These are phyloP conservation scores for Stagonosporopsis tanaceti DNA, from an alignment of 2,329 filamentous ascomycete genomes.

Conservation along the genomic window DNA sequence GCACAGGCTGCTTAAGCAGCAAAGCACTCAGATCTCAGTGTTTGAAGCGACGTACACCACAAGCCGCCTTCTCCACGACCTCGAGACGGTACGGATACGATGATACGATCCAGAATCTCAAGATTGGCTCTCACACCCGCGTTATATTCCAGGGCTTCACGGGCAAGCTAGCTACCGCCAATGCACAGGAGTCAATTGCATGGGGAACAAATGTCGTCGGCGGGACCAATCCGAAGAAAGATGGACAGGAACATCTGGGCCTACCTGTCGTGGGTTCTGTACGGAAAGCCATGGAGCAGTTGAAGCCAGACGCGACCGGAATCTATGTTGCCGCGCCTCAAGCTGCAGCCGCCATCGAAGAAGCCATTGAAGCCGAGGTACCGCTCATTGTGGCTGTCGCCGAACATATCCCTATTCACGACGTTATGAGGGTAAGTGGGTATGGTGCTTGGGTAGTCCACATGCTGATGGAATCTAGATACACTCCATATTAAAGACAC, in stretches of 20 bases:
- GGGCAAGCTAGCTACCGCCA: conserved; percentile 73
- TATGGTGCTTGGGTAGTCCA: background rate
- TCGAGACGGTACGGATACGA: conserved; percentile 57
- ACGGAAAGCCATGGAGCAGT: conserved; percentile 70
- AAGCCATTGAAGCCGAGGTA: conserved; percentile 81
- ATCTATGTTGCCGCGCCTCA: conserved; percentile 82
- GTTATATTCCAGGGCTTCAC: conserved; percentile 78
- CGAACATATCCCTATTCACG: conserved; percentile 80
- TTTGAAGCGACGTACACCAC: conserved; percentile 14
- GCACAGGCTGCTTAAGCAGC: conserved; percentile 20
- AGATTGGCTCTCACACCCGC: conserved; percentile 70
- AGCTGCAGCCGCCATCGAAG: conserved; percentile 76
- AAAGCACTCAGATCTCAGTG: conserved; percentile 7
- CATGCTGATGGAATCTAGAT: conserved; percentile 55
- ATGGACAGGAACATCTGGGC: conserved; percentile 68
- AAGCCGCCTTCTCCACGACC: conserved; percentile 41
- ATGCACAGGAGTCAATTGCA: conserved; percentile 76
- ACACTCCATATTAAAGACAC: conserved; percentile 74
- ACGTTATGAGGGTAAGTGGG: conserved; percentile 71
- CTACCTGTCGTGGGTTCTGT: conserved; percentile 76
- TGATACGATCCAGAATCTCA: conserved; percentile 71
- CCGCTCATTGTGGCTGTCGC: conserved; percentile 80
- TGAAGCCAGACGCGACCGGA: conserved; percentile 79
- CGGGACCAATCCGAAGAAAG: conserved; percentile 69
- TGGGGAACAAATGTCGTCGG: conserved; percentile 85